Conservation (phyloP, 2,329 filamentous ascomycete genomes). For the Pleomassaria siparia region DNA sequence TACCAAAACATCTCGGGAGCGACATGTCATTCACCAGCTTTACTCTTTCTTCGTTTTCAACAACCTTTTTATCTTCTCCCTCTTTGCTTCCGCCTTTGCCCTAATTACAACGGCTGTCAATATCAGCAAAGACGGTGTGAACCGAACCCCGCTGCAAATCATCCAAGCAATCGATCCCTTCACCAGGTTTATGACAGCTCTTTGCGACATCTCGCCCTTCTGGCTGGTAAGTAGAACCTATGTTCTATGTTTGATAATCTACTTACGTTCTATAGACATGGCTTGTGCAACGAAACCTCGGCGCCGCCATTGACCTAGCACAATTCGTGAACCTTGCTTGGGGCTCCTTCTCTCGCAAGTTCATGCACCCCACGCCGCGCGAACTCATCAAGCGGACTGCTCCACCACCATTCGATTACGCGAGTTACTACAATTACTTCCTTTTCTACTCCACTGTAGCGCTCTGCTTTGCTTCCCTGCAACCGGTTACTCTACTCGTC, state of each 20-base stretch:
- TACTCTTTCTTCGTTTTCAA: slow-evolving; percentile 98
- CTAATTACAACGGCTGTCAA: slow-evolving; percentile 58
- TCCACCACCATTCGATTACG: slow-evolving; percentile 90
- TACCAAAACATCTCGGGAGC: slow-evolving; percentile 88
- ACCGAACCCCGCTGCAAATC: slow-evolving; percentile 37
- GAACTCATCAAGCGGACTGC: slow-evolving; percentile 91
- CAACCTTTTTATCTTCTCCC: slow-evolving; percentile 89
- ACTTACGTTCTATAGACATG: too few species aligned
- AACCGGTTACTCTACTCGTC: slow-evolving; percentile 83
- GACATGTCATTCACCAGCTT: slow-evolving; percentile 86
- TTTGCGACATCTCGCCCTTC: slow-evolving; percentile 83
- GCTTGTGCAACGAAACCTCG: slow-evolving; percentile 86
- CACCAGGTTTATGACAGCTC: slow-evolving; percentile 65
- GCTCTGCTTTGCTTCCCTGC: slow-evolving; percentile 79
- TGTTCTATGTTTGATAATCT: not conserved
- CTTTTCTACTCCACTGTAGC: slow-evolving; percentile 91
- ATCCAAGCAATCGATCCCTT: slow-evolving; percentile 54
- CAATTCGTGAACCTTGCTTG: slow-evolving; percentile 83
- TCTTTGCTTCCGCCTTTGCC: slow-evolving; percentile 81
- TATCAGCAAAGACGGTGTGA: slow-evolving; percentile 30
- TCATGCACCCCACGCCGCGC: slow-evolving; percentile 83
- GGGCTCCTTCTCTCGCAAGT: slow-evolving; percentile 81
- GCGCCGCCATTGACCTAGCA: slow-evolving; percentile 89
- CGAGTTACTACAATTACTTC: slow-evolving; percentile 97
- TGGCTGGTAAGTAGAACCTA: slow-evolving; percentile 70